Percentiles rank a stretch among this genome's conserved stretches.
These are phyloP conservation scores for Neoscytalidium dimidiatum DNA, from an alignment of 2,329 filamentous ascomycete species.

Conservation along the genomic window DNA sequence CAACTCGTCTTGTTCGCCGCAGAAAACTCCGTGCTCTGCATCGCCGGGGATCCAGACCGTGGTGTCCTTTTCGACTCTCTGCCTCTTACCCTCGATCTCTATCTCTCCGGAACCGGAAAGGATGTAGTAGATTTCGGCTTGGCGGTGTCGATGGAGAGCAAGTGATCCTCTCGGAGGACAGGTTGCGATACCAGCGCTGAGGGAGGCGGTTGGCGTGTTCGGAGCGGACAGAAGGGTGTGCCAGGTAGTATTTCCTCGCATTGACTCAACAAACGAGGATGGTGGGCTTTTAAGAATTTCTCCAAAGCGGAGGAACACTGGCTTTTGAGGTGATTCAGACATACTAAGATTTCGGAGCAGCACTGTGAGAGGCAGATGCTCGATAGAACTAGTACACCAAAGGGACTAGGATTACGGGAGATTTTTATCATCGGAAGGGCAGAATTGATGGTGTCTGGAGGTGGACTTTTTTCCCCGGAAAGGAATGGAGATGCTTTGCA, in stretches of 20 bases:
- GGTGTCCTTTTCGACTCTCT: slow-evolving; percentile 35
- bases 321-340: background rate
- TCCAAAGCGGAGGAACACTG: background rate
- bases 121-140: slow-evolving; percentile 49
- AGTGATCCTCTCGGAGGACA: slow-evolving; percentile 39
- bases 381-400: too few species aligned
- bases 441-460: too few species aligned
- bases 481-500: too few species aligned
- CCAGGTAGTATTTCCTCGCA: slow-evolving; percentile 37
- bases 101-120: slow-evolving; percentile 40
- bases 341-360: too few species aligned
- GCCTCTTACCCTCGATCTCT: slow-evolving; percentile 38
- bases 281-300: background rate
- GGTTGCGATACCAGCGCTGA: slow-evolving; percentile 42
- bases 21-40: slow-evolving; percentile 44
- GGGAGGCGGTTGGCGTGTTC: slow-evolving; percentile 35
- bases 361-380: too few species aligned
- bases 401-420: too few species aligned
- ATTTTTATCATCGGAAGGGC: too few species aligned
- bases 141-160: slow-evolving; percentile 41
- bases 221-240: slow-evolving; percentile 43
- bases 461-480: too few species aligned
- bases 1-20: slow-evolving; percentile 29
- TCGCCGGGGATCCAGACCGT: slow-evolving; percentile 46
- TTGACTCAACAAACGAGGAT: slow-evolving; percentile 20